Evolutionary conservation across 2,329 filamentous ascomycete species (phyloP).

Genomic region (Talaromyces sp.): DNA sequence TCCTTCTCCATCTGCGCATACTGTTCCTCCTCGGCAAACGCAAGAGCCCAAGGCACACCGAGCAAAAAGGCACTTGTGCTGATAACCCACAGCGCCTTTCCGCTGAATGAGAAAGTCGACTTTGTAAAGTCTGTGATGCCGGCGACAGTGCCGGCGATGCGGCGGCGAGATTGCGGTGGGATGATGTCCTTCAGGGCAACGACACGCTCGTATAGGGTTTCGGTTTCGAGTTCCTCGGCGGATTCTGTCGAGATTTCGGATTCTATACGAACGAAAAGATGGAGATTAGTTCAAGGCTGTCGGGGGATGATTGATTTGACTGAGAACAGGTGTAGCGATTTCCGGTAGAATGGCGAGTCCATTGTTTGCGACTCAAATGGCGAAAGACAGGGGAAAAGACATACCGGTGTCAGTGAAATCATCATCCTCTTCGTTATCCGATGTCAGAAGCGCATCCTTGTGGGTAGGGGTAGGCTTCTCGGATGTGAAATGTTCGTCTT

Average conservation of each 20-base stretch:
- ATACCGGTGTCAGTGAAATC: slow-evolving; percentile 90
- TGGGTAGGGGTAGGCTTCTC: slow-evolving; percentile 59
- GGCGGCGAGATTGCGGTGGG: slow-evolving; percentile 65
- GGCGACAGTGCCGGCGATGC: slow-evolving; percentile 56
- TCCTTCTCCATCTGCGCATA: slow-evolving; percentile 96
- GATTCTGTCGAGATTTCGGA: slow-evolving; percentile 81
- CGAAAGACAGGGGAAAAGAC: slow-evolving; percentile 19
- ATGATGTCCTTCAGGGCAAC: slow-evolving; percentile 71
- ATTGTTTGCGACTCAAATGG: not conserved
- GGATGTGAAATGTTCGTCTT: slow-evolving; percentile 88
- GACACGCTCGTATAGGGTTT: slow-evolving; percentile 62
- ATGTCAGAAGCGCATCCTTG: slow-evolving; percentile 49
- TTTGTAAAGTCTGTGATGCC: slow-evolving; percentile 40
- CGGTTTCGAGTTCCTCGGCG: slow-evolving; percentile 56
- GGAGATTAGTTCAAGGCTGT: not conserved
- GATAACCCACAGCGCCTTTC: slow-evolving; percentile 85
- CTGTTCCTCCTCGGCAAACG: slow-evolving; percentile 93
- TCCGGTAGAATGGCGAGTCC: not conserved
- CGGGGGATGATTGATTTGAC: too few species aligned
- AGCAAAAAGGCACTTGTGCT: slow-evolving; percentile 84
- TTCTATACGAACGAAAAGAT: too few species aligned
- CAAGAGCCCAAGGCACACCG: slow-evolving; percentile 88
- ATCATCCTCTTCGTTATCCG: slow-evolving; percentile 60
- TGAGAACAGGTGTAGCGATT: not conserved
- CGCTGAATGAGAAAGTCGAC: slow-evolving; percentile 58